Conservation (phyloP, 108 stramenopile species). For the Fragilariopsis cylindrus region DNA sequence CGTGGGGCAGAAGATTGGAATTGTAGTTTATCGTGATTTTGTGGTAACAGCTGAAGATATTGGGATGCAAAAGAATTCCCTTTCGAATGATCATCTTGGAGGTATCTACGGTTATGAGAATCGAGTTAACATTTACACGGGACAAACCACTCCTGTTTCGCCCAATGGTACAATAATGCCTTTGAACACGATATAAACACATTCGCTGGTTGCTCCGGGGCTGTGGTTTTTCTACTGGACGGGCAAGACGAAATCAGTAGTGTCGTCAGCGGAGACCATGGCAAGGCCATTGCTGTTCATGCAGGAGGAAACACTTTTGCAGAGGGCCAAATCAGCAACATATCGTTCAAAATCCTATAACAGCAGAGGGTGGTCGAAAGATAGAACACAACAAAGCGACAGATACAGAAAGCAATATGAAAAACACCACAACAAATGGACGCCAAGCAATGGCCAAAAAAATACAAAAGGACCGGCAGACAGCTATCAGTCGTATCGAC, state of each 20-base stretch:
- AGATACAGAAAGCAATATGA: neutral
- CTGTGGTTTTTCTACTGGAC: conserved; percentile 5
- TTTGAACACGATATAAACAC: conserved; percentile 13
- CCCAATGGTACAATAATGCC: neutral
- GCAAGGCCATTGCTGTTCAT: conserved; percentile 9
- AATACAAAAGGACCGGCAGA: neutral
- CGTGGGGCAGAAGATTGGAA: conserved; percentile 5
- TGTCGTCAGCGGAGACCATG: neutral
- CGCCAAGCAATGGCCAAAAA: neutral
- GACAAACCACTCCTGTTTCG: conserved; percentile 2
- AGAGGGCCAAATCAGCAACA: neutral
- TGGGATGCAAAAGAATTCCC: neutral
- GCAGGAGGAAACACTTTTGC: neutral
- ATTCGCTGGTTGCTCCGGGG: conserved; percentile 2
- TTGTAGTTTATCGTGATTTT: conserved; percentile 9
- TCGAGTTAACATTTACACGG: neutral
- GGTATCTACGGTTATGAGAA: neutral
- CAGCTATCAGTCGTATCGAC: neutral
- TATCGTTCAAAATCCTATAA: neutral
- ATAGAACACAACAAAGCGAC: neutral
- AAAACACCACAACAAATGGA: neutral
- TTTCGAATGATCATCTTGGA: neutral
- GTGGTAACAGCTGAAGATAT: conserved; percentile 2
- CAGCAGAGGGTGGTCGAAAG: too few species aligned
- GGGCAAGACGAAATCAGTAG: neutral